Conservation (phyloP, 768 basidiomycete genomes). For the Panaeolus papilionaceus region DNA sequence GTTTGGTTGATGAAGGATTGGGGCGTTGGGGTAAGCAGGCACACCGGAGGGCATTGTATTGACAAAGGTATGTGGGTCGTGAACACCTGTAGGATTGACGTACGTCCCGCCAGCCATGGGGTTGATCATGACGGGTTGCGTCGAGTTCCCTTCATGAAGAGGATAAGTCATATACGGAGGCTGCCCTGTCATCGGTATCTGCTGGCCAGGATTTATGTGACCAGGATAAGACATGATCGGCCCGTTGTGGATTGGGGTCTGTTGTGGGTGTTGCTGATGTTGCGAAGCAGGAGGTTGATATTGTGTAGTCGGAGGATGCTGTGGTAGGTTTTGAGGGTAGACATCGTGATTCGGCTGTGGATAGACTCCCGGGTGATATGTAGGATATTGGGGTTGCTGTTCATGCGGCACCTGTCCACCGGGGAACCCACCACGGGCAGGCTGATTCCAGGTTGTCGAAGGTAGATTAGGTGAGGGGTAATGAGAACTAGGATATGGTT, state of each 20-base stretch:
- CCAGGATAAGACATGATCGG: neutral
- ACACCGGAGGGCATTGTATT: neutral
- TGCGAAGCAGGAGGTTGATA: neutral
- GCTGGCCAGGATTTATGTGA: neutral
- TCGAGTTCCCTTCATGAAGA: neutral
- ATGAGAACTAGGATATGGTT: neutral
- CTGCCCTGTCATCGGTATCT: neutral
- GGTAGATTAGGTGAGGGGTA: neutral
- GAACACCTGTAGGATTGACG: neutral
- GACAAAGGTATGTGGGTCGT: neutral
- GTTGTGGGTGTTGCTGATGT: neutral
- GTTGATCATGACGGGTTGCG: neutral
- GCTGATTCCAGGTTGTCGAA: constrained; percentile 3
- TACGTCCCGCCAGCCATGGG: neutral
- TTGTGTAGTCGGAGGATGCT: neutral
- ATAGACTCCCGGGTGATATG: neutral
- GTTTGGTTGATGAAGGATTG: neutral
- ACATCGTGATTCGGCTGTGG: neutral
- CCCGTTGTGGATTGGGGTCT: neutral
- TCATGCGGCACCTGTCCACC: neutral
- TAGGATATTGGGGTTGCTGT: neutral
- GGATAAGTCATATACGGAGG: neutral
- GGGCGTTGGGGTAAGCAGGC: neutral
- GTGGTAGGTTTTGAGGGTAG: neutral
- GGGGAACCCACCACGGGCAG: neutral